A percentile compares a stretch with the other conserved stretches of the same genome.
Evolutionary conservation across 306 rosid species (phyloP).

Genomic region (Quercus agrifolia): DNA sequence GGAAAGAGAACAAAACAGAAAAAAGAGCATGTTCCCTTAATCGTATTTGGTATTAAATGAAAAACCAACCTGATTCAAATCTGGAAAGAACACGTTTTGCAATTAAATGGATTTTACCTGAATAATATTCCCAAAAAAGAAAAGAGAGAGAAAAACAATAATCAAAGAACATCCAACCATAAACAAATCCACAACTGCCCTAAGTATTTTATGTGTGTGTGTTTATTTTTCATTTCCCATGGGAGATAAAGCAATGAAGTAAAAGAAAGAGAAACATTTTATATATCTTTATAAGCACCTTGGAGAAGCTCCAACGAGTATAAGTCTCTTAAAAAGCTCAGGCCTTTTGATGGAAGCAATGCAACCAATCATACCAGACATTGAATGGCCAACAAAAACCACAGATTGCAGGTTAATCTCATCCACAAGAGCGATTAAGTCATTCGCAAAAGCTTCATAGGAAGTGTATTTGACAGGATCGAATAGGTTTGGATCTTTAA

Average conservation of each 20-base stretch:
- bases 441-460: conserved; percentile 58
- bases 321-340: conserved; percentile 61
- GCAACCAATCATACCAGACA: conserved; percentile 94
- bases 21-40: too few species aligned
- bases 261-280: background rate
- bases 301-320: conserved; percentile 83
- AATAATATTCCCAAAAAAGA: background rate
- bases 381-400: conserved; percentile 80
- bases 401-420: conserved; percentile 46
- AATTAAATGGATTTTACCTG: background rate
- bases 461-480: conserved; percentile 54
- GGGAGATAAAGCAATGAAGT: background rate
- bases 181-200: background rate
- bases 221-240: background rate
- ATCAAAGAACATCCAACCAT: background rate
- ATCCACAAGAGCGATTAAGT: conserved; percentile 48
- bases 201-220: too few species aligned
- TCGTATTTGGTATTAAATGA: too few species aligned
- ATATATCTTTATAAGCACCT: conserved; percentile 38
- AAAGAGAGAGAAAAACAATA: background rate
- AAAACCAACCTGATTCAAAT: background rate
- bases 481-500: conserved; percentile 38
- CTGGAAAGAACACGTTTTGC: background rate
- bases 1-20: too few species aligned
- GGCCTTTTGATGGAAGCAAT: conserved; percentile 81